Conservation (phyloP, 2,329 filamentous ascomycete species). For the Reticulascus tulasneorum region DNA sequence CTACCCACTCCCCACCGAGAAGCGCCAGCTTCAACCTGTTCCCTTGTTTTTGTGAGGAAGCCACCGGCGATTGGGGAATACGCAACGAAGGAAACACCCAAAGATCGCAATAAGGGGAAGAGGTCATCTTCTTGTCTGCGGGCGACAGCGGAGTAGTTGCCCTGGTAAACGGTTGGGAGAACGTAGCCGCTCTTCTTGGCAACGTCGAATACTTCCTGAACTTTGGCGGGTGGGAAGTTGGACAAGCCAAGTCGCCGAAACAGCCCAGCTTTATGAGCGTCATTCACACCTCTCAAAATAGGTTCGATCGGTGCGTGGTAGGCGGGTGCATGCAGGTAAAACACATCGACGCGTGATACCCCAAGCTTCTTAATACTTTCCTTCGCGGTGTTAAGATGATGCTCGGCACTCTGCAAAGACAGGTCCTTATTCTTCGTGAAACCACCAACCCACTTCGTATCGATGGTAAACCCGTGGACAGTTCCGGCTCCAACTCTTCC, state of each 20-base stretch:
- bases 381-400: no score
- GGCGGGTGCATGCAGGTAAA: slow-evolving; percentile 42
- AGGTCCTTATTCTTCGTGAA: no score
- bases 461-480: no score
- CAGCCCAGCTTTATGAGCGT: slow-evolving; percentile 34
- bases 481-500: no score
- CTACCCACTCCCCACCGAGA: no score
- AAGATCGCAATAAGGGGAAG: slow-evolving; percentile 35
- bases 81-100: slow-evolving; percentile 38
- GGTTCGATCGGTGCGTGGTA: slow-evolving; percentile 36
- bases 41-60: no score
- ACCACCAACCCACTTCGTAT: no score
- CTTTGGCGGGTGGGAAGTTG: slow-evolving; percentile 40
- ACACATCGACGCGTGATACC: no score
- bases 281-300: slow-evolving; percentile 35
- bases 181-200: slow-evolving; percentile 37
- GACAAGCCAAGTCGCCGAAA: slow-evolving; percentile 42
- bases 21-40: no score
- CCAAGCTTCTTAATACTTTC: no score
- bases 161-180: slow-evolving; percentile 42
- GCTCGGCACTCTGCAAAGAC: no score
- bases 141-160: slow-evolving; percentile 42
- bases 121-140: slow-evolving; percentile 37
- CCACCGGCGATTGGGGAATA: slow-evolving; percentile 33
- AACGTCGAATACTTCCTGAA: slow-evolving; percentile 36